Evolutionary conservation across 352 stramenopile genomes (phyloP).

Genomic region (Pythium monospermum): DNA sequence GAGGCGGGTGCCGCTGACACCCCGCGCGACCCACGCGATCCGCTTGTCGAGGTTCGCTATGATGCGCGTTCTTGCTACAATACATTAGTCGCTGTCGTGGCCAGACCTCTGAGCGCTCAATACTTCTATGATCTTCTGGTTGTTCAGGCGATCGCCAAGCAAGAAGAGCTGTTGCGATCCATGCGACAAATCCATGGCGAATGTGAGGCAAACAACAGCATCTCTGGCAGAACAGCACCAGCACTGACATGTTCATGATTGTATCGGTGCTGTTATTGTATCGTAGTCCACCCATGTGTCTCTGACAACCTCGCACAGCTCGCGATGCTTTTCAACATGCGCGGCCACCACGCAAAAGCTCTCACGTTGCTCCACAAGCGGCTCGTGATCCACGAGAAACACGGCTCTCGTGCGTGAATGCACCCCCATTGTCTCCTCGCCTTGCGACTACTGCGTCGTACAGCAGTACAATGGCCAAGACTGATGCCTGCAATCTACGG

Average conservation of each 20-base stretch:
- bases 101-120: no score
- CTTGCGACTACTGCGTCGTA: neutral
- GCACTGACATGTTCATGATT: no score
- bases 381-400: constrained; percentile 83
- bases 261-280: no score
- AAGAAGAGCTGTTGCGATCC: constrained; percentile 36
- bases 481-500: no score
- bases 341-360: constrained; percentile 55
- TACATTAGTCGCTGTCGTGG: no score
- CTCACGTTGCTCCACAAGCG: constrained; percentile 64
- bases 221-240: no score
- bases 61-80: no score
- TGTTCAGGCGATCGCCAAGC: constrained; percentile 38
- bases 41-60: no score
- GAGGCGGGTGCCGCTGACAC: no score
- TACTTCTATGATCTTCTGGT: neutral
- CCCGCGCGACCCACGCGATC: no score
- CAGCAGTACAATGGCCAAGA: constrained; percentile 32
- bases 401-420: constrained; percentile 38
- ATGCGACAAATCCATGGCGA: constrained; percentile 46
- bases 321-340: constrained; percentile 65
- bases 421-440: neutral
- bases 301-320: constrained; percentile 69
- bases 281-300: constrained; percentile 40
- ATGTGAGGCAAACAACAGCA: no score